Conservation (phyloP, 352 stramenopile species). For the Phytophthora litchii region DNA sequence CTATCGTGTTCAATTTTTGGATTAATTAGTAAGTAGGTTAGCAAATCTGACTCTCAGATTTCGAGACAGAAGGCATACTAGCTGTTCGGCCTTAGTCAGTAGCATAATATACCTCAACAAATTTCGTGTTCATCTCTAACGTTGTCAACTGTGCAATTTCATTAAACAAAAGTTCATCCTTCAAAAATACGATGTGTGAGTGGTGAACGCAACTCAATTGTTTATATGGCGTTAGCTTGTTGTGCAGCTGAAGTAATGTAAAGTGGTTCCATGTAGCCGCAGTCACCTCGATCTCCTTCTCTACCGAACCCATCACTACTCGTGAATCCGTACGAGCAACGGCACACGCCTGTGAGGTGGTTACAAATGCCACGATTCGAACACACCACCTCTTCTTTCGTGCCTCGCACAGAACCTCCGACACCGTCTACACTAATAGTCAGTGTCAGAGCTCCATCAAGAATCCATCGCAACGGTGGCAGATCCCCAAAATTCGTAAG, state of each 20-base stretch:
- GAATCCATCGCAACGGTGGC: conserved; percentile 62
- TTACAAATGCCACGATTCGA: conserved; percentile 67
- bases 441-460: conserved; percentile 66
- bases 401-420: conserved; percentile 50
- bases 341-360: conserved; percentile 55
- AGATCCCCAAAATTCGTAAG: conserved; percentile 70
- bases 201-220: not conserved
- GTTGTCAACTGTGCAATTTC: no score
- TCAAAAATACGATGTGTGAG: no score
- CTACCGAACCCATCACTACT: conserved; percentile 83
- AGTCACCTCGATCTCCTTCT: conserved; percentile 89
- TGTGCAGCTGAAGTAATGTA: conserved; percentile 75
- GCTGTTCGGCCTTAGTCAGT: no score
- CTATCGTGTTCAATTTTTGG: no score
- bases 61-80: no score
- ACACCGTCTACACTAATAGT: conserved; percentile 53
- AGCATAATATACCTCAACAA: no score
- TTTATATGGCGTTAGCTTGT: conserved; percentile 57
- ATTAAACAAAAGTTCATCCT: no score
- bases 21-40: no score
- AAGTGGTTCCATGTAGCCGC: conserved; percentile 82
- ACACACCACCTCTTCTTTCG: conserved; percentile 71
- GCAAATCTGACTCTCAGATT: no score
- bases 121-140: no score
- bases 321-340: conserved; percentile 76